These are phyloP conservation scores for Yarrowia keelungensis DNA, from an alignment of 805 yeast genomes.

Conservation along the genomic window DNA sequence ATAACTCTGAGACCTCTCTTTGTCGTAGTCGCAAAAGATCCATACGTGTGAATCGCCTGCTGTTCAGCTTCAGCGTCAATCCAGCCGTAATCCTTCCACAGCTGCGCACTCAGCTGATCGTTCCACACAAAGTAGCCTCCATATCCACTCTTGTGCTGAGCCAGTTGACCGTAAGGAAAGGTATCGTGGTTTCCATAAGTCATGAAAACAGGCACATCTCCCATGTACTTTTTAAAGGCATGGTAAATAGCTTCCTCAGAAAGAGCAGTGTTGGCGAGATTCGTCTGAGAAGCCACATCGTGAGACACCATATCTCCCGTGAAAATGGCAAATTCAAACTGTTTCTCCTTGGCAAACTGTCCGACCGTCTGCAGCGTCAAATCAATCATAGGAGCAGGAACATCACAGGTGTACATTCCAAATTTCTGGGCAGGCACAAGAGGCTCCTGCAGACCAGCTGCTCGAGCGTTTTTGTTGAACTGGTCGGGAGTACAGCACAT, in stretches of 20 bases:
- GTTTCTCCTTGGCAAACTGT: slow-evolving; percentile 49
- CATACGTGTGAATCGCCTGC: slow-evolving; percentile 54
- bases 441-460: slow-evolving; percentile 37
- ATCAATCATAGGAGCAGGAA: slow-evolving; percentile 68
- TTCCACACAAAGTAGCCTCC: slow-evolving; percentile 56
- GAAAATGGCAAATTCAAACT: slow-evolving; percentile 68
- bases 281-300: slow-evolving; percentile 55
- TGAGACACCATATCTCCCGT: slow-evolving; percentile 81
- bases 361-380: slow-evolving; percentile 59
- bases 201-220: slow-evolving; percentile 63
- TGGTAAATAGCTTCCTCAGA: slow-evolving; percentile 62
- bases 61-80: slow-evolving; percentile 49
- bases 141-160: slow-evolving; percentile 59
- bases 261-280: slow-evolving; percentile 56
- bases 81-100: slow-evolving; percentile 60
- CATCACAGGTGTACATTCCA: slow-evolving; percentile 70
- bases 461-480: slow-evolving; percentile 36
- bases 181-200: slow-evolving; percentile 76
- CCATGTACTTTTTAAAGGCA: slow-evolving; percentile 60
- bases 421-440: slow-evolving; percentile 64
- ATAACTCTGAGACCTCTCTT: slow-evolving; percentile 65
- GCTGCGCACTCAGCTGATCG: slow-evolving; percentile 56
- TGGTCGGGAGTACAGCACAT: slow-evolving; percentile 62
- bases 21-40: slow-evolving; percentile 67
- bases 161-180: slow-evolving; percentile 73